Evolutionary conservation across 1,284 basidiomycete genomes (phyloP), one percentile per base, ranked within the genome.

Genomic region (Melampsora larici-populina): DNA sequence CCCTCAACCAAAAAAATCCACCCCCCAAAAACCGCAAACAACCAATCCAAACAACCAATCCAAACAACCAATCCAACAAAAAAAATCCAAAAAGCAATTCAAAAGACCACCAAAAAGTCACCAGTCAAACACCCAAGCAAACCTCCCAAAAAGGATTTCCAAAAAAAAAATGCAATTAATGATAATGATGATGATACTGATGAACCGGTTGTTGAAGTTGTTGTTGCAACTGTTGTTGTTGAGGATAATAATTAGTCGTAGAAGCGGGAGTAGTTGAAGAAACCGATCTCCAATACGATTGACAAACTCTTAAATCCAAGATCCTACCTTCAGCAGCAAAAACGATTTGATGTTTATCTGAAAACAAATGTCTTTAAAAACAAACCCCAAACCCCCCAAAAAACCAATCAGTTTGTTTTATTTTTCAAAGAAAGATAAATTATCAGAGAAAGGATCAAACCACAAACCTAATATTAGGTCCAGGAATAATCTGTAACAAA

Each of bases 401-500:
- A 36, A 36, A 4, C 36, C 36, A 36, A 36, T 4, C 4, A 36
- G 36, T 36, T 4, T n/a, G n/a, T n/a, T n/a, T n/a, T n/a, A n/a
- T n/a, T n/a, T n/a, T n/a, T n/a, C n/a, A n/a, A n/a, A n/a, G n/a
- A n/a, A n/a, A n/a, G n/a, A n/a, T n/a, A n/a, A n/a, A n/a, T n/a
- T 36, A 36, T 4, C 69, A 29, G 73, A 76, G 29, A 77, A 79
- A 29, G 65, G 78, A 48, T 55, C 55, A 1, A 75, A 67, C 24
- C 72, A 26, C 68, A 64, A 40, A 78, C 75, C 75, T 51, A 68
- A 84, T 79, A 55, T 83, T 83, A 78, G 82, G 81, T 46, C 82
- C 83, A 80, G 96, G 94, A 79, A 99, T 97, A 82, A 99, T 92
- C 86, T 99, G 97, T 33, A 94, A 91, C 83, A 99, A 88, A 46